Conservation (phyloP, 2,329 filamentous ascomycete species). For the Stylonectria norvegica region DNA sequence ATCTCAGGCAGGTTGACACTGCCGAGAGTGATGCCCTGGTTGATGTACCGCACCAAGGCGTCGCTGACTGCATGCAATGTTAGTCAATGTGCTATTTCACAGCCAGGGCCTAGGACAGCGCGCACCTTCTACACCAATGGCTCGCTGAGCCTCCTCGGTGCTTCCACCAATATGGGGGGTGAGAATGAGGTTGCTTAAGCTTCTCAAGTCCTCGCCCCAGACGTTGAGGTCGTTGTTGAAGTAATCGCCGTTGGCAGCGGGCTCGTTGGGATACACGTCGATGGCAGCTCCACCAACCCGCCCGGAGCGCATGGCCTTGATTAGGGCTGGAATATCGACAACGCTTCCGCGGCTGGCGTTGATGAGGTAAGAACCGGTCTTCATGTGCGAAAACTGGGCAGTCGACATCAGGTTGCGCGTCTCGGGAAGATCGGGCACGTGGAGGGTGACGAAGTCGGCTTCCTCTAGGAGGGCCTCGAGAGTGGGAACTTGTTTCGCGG, state of each 20-base stretch:
- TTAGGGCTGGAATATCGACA: conserved; percentile 87
- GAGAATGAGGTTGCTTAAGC: conserved; percentile 86
- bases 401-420: conserved; percentile 90
- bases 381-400: conserved; percentile 81
- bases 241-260: conserved; percentile 89
- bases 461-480: conserved; percentile 72
- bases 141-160: conserved; percentile 94
- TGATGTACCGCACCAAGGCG: conserved; percentile 89
- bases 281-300: conserved; percentile 93
- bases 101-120: neutral
- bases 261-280: conserved; percentile 93
- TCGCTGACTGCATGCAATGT: conserved; percentile 60
- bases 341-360: conserved; percentile 94
- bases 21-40: conserved; percentile 85
- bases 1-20: conserved; percentile 98
- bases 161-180: conserved; percentile 97
- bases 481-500: conserved; percentile 75
- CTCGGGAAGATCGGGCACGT: conserved; percentile 90
- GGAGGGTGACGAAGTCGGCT: conserved; percentile 89
- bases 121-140: conserved; percentile 81
- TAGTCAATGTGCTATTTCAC: conserved; percentile 2
- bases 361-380: conserved; percentile 87
- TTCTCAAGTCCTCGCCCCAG: conserved; percentile 82
- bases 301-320: conserved; percentile 79
- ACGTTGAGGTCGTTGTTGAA: conserved; percentile 80